Conservation (phyloP, 78 protist genomes). For the Chrysochromulina tobinii region DNA sequence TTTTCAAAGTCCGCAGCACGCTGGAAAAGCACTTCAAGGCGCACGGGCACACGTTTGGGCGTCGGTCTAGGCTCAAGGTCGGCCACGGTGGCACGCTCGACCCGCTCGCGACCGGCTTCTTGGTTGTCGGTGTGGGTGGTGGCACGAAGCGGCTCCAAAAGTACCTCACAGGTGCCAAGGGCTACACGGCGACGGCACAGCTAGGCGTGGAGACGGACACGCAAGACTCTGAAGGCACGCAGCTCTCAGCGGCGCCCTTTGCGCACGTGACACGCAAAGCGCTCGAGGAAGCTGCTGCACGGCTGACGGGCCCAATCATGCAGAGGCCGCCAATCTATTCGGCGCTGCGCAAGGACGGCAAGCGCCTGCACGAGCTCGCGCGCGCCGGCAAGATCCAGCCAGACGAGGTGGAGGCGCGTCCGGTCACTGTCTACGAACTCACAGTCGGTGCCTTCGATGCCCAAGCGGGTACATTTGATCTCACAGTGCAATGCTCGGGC, state of each 20-base stretch:
- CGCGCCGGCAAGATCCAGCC: neutral
- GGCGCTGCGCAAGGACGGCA: neutral
- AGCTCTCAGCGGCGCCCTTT: neutral
- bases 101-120: neutral
- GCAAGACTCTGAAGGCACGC: neutral
- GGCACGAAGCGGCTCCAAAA: neutral
- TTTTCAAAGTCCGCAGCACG: neutral
- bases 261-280: neutral
- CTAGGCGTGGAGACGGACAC: slow-evolving; percentile 11
- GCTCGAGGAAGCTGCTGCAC: neutral
- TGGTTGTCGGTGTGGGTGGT: neutral
- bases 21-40: neutral
- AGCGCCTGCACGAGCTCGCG: neutral
- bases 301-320: neutral
- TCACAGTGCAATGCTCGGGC: neutral
- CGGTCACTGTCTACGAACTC: neutral
- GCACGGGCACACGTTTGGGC: neutral
- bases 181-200: neutral
- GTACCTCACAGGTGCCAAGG: neutral
- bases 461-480: neutral
- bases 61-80: neutral
- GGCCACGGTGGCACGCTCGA: slow-evolving; percentile 34
- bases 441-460: neutral
- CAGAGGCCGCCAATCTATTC: slow-evolving; percentile 13
- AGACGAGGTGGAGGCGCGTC: neutral